phyloP scores from a whole-genome alignment of 352 stramenopile genomes.

The Phytophthora ramorum region DNA sequence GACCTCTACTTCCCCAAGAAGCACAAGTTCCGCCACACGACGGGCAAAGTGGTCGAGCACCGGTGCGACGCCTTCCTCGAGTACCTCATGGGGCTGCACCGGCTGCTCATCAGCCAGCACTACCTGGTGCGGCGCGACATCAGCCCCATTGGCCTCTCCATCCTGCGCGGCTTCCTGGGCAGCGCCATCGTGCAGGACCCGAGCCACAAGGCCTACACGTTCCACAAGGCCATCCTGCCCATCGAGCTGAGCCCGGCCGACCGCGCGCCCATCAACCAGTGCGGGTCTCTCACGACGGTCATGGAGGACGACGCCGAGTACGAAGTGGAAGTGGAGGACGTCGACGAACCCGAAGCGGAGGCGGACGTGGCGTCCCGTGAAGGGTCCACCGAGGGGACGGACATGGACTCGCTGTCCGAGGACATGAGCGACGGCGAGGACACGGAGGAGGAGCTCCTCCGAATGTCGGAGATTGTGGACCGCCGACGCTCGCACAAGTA shows the following conservation, averaged over 20 bases:
- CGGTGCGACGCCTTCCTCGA: constrained; percentile 71
- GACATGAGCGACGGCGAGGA: constrained; percentile 53
- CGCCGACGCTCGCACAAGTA: constrained; percentile 66
- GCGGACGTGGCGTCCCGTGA: constrained; percentile 39
- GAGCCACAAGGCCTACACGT: constrained; percentile 63
- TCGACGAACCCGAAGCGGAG: constrained; percentile 44
- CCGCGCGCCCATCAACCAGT: constrained; percentile 65
- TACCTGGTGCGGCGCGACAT: constrained; percentile 66
- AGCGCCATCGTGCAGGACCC: constrained; percentile 62
- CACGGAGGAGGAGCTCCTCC: constrained; percentile 43
- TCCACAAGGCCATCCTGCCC: constrained; percentile 60
- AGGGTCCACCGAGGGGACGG: constrained; percentile 48
- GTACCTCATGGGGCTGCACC: constrained; percentile 67
- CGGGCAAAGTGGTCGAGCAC: constrained; percentile 63
- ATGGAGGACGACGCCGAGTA: constrained; percentile 63
- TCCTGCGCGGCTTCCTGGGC: constrained; percentile 73
- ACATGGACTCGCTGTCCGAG: constrained; percentile 42
- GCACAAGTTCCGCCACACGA: constrained; percentile 64
- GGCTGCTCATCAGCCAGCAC: constrained; percentile 66
- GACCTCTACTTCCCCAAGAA: constrained; percentile 80
- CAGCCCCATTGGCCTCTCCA: constrained; percentile 65
- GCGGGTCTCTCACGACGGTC: constrained; percentile 64
- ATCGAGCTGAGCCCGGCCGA: constrained; percentile 51
- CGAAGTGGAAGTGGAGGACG: constrained; percentile 36
- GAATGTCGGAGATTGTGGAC: constrained; percentile 52